Conservation (phyloP, 148 eudicot species). For the Camellia granthamiana region DNA sequence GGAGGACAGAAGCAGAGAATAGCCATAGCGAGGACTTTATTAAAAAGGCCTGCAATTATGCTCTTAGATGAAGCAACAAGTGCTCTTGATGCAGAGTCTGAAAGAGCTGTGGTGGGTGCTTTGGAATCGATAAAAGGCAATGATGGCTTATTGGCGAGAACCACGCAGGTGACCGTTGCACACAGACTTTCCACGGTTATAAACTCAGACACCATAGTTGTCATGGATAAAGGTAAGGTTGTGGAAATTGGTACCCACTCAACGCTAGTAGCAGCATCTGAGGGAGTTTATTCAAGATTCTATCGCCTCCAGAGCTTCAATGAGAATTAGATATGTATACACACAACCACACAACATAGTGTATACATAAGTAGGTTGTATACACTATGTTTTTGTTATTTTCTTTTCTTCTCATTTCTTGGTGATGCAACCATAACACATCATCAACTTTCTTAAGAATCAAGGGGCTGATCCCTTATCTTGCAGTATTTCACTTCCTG, state of each 20-base stretch:
- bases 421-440: too few species aligned
- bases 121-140: conserved; percentile 7
- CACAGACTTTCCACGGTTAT: conserved; percentile 47
- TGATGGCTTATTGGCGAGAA: background rate
- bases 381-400: too few species aligned
- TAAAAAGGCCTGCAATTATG: conserved; percentile 42
- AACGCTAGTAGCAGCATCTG: conserved; percentile 28
- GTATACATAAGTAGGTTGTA: too few species aligned
- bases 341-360: too few species aligned
- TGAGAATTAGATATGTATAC: background rate
- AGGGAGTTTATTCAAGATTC: conserved; percentile 41
- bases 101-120: conserved; percentile 31
- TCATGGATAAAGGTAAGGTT: conserved; percentile 52
- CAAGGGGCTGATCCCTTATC: background rate
- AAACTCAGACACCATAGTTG: conserved; percentile 44
- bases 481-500: background rate
- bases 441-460: too few species aligned
- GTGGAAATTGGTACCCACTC: conserved; percentile 48
- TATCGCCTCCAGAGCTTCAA: conserved; percentile 31
- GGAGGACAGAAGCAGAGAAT: conserved; percentile 54
- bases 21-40: conserved; percentile 41
- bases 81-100: conserved; percentile 53
- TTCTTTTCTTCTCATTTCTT: too few species aligned
- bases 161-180: conserved; percentile 39
- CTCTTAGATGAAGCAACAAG: conserved; percentile 54